Conservation (phyloP, 2,329 filamentous ascomycete genomes). For the Sphaerulina populicola region DNA sequence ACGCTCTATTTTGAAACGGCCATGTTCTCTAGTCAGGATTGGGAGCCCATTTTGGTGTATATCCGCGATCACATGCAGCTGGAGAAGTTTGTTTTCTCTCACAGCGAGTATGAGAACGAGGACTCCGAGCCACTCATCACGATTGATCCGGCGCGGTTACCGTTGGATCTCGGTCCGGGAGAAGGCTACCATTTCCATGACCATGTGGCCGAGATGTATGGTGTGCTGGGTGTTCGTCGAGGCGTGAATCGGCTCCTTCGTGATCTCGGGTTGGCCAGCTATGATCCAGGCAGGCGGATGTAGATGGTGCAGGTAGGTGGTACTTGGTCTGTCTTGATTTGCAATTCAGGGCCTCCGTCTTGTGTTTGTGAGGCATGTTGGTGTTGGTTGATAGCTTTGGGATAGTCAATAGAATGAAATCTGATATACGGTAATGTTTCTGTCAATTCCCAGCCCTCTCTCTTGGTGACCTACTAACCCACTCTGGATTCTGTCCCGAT, state of each 20-base stretch:
- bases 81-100: background rate
- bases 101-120: background rate
- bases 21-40: background rate
- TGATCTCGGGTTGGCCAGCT: background rate
- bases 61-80: background rate
- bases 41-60: background rate
- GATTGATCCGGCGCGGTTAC: background rate
- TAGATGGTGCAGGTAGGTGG: background rate
- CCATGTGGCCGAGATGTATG: background rate
- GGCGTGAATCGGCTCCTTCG: background rate
- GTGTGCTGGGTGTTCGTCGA: background rate
- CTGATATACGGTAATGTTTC: too few relatives aligned
- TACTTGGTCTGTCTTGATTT: background rate
- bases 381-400: too few relatives aligned
- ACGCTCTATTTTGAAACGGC: background rate
- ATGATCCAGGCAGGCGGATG: background rate
- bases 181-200: background rate
- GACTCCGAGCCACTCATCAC: background rate
- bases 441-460: too few relatives aligned
- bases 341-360: background rate
- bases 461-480: too few relatives aligned
- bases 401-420: too few relatives aligned
- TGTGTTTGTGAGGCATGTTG: background rate
- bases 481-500: too few relatives aligned
- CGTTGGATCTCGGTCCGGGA: background rate